These are phyloP conservation scores for Raffaelea arxii DNA, from an alignment of 2,329 filamentous ascomycete genomes.

Conservation along the genomic window DNA sequence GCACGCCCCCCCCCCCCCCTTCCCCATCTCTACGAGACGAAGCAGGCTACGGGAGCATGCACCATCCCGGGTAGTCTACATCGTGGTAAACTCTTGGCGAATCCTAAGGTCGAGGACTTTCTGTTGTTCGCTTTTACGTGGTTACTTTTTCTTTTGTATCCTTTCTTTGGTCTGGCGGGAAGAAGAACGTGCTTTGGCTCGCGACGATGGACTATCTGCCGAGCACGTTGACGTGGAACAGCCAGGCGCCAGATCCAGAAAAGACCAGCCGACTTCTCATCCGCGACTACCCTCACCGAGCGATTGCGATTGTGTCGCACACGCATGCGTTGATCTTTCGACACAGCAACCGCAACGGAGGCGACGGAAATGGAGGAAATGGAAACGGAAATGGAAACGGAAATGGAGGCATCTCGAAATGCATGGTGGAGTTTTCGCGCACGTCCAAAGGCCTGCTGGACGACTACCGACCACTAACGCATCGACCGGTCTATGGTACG, in stretches of 20 bases:
- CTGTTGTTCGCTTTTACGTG: too few relatives aligned
- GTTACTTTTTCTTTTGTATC: too few relatives aligned
- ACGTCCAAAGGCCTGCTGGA: conserved; percentile 55
- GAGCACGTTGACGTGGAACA: conserved; percentile 30
- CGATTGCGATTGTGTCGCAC: conserved; percentile 74
- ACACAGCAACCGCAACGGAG: conserved; percentile 51
- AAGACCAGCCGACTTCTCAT: conserved; percentile 70
- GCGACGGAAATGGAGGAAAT: conserved; percentile 25
- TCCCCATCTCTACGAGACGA: too few relatives aligned
- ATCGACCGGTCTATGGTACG: conserved; percentile 71
- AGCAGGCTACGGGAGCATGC: too few relatives aligned
- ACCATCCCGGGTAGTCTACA: too few relatives aligned
- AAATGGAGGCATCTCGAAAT: conserved; percentile 53
- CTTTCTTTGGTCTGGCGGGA: too few relatives aligned
- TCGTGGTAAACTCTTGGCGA: too few relatives aligned
- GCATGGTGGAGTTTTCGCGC: conserved; percentile 80
- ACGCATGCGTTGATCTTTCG: conserved; percentile 78
- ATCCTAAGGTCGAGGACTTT: too few relatives aligned
- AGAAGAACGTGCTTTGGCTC: background rate
- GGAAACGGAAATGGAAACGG: conserved; percentile 24
- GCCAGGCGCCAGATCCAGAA: conserved; percentile 39
- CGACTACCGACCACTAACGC: conserved; percentile 68
- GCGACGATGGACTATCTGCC: conserved; percentile 37
- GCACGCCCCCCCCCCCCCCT: background rate
- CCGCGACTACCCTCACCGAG: conserved; percentile 76